phyloP scores from a whole-genome alignment of 495 filamentous ascomycete genomes.

The Neurospora discreta region DNA sequence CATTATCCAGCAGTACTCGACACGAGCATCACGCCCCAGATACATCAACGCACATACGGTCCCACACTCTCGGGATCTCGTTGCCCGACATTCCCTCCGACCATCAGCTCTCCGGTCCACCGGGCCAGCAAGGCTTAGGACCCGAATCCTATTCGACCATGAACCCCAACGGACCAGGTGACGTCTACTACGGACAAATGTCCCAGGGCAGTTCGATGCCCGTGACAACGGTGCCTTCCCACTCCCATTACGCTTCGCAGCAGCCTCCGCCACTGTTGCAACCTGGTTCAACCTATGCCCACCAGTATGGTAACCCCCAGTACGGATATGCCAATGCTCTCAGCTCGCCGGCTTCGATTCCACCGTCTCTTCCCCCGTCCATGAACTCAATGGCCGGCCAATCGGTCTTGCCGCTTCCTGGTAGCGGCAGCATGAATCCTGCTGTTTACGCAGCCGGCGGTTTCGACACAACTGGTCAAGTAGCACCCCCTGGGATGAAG shows the following conservation, averaged over 20 bases:
- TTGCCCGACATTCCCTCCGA: conserved; percentile 34
- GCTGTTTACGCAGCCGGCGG: conserved; percentile 44
- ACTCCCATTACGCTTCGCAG: conserved; percentile 61
- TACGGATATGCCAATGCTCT: conserved; percentile 68
- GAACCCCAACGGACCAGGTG: conserved; percentile 67
- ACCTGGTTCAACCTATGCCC: conserved; percentile 64
- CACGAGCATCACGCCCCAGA: background rate
- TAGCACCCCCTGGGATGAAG: conserved; percentile 93
- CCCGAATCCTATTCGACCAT: conserved; percentile 62
- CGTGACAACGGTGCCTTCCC: conserved; percentile 70
- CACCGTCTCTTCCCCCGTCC: conserved; percentile 36
- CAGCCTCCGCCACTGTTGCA: conserved; percentile 68
- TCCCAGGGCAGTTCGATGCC: conserved; percentile 71
- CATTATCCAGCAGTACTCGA: background rate
- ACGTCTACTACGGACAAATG: conserved; percentile 77
- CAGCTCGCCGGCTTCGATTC: conserved; percentile 62
- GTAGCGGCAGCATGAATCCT: conserved; percentile 36
- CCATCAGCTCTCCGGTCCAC: conserved; percentile 28
- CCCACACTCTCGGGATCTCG: conserved; percentile 39
- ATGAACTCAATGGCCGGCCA: conserved; percentile 50
- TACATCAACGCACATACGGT: conserved; percentile 5
- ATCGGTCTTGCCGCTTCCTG: conserved; percentile 58
- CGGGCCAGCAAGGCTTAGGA: conserved; percentile 30
- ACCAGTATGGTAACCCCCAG: conserved; percentile 46
- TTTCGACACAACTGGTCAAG: conserved; percentile 84